phyloP scores from a whole-genome alignment of 2,329 filamentous ascomycete genomes.

The Cercospora zeae-maydis region DNA sequence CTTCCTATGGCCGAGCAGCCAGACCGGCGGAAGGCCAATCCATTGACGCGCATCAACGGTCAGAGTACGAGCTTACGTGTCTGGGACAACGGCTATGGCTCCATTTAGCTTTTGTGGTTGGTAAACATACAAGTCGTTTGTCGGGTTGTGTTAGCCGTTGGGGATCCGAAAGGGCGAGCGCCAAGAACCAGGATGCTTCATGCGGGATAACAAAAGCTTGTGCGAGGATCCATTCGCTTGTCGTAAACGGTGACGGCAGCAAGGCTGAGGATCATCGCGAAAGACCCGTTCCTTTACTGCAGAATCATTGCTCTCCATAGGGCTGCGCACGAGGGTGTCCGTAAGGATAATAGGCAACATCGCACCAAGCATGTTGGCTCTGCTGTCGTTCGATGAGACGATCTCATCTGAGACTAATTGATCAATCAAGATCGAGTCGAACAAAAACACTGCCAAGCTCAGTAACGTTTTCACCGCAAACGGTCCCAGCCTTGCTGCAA shows the following conservation, averaged over 20 bases:
- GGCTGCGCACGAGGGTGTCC: background rate
- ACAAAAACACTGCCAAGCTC: background rate
- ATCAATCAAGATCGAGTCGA: background rate
- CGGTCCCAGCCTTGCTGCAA: background rate
- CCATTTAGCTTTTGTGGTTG: background rate
- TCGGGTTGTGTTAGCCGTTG: constrained; percentile 1
- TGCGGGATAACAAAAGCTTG: background rate
- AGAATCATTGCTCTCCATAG: background rate
- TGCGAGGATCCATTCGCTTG: background rate
- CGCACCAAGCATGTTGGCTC: background rate
- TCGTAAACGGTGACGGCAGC: background rate
- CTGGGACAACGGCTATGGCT: background rate
- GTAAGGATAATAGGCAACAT: background rate
- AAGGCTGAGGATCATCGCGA: background rate
- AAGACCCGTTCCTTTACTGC: background rate
- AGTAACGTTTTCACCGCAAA: background rate
- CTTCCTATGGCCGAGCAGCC: constrained; percentile 4
- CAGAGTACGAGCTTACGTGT: constrained; percentile 14
- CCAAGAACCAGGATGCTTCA: background rate
- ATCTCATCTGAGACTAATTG: background rate
- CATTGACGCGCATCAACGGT: constrained; percentile 6
- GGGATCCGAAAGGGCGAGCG: constrained; percentile 5
- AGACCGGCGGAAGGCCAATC: background rate
- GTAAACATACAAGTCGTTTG: background rate
- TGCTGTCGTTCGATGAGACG: background rate